Base-by-base conservation (phyloP, 1,284 basidiomycete genomes). In the Cutaneotrichosporon mucoides region DNA sequence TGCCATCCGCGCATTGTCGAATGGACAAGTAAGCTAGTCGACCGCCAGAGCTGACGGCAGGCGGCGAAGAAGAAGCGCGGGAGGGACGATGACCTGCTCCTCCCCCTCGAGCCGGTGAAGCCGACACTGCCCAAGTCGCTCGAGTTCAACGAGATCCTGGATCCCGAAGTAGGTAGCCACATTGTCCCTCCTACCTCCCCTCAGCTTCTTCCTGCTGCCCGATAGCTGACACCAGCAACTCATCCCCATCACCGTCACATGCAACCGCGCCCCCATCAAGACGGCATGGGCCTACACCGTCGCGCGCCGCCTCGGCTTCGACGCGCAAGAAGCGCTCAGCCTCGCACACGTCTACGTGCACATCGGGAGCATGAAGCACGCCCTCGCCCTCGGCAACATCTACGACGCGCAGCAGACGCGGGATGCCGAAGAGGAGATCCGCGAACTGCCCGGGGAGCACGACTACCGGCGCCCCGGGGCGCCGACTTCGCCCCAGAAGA, bases 231-330 rank as follows among this genome's bases (percentile, higher is more conserved):
- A 7, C 11, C 57, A 91, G 88, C 75, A 81, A 33, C 80, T 93
- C 41, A 79, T 79, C 72, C 45, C 88, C 86, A 68, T 83, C 76
- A 64, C 64, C 9, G 82, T 85, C 34, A 82, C 92, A 8, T 83
- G 91, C 54, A 98, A 98, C 76, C 86, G 94, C 16, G 93, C 94
- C 1, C 94, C 95, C 0, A 82, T 97, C 56, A 90, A 97, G 89
- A 92, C 88, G 52, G 90, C 89, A 1, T 98, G 94, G 94, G 85
- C 90, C 0, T 89, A 84, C 57, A 79, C 92, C 41, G 88, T 97
- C 13, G 88, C 90, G 6, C 89, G 94, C 68, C 81, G 86, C 35
- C 81, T 95, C 60, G 90, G 90, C 2, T 98, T 98, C 73, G 83
- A 85, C 55, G 82, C 87, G 53, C 85, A 89, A 66, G 95, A 98